Conservation (phyloP, 169 alveolate species). For the Miamiensis avidus region DNA sequence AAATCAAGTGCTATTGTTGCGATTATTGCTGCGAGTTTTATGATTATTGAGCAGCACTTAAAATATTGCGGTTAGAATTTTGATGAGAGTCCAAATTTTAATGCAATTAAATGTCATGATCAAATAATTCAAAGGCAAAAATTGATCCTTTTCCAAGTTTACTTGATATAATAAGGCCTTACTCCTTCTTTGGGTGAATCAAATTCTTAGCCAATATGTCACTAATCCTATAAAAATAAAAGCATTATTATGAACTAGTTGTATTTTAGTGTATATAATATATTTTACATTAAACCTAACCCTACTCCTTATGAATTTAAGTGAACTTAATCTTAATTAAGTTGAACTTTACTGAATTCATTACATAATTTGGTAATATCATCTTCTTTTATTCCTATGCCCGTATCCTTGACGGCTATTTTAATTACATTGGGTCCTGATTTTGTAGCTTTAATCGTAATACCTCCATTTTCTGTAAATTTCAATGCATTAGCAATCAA, state of each 20-base stretch:
- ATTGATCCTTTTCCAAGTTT: no score
- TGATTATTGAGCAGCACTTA: no score
- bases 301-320: conserved; percentile 49
- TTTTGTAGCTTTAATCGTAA: background rate
- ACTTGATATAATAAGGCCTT: no score
- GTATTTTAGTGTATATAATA: background rate
- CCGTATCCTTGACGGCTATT: conserved; percentile 39
- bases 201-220: conserved; percentile 13
- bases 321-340: conserved; percentile 36
- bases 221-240: background rate
- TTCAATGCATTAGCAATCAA: conserved; percentile 50
- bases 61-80: no score
- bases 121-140: no score
- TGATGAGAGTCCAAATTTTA: no score
- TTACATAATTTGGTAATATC: conserved; percentile 39
- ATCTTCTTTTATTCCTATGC: conserved; percentile 45
- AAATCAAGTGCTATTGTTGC: no score
- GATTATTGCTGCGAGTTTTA: no score
- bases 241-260: background rate
- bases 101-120: no score
- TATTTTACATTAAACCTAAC: conserved; percentile 37
- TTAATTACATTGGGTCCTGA: background rate
- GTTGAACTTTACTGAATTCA: conserved; percentile 42
- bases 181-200: background rate
- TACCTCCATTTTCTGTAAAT: conserved; percentile 47